Conservation (phyloP, 108 stramenopile species). For the Schizochytrium sp. region DNA sequence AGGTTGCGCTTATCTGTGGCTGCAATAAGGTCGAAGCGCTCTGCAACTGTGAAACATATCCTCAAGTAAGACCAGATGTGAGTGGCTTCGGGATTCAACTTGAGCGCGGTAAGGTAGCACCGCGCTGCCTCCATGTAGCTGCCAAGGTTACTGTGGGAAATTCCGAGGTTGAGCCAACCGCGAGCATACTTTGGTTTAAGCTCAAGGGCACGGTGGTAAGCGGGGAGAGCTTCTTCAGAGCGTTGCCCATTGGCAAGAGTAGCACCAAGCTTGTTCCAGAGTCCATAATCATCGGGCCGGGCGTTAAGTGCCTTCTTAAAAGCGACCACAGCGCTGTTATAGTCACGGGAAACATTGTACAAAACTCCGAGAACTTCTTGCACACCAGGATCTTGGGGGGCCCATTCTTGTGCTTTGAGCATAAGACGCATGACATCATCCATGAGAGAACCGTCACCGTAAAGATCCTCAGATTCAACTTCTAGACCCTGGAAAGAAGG, state of each 20-base stretch:
- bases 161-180: slow-evolving; percentile 96
- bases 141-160: slow-evolving; percentile 88
- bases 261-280: slow-evolving; percentile 94
- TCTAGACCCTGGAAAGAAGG: slow-evolving; percentile 89
- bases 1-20: slow-evolving; percentile 59
- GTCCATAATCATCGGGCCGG: slow-evolving; percentile 84
- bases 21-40: slow-evolving; percentile 75
- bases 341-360: slow-evolving; percentile 90
- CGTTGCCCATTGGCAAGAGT: slow-evolving; percentile 92
- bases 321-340: slow-evolving; percentile 82
- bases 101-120: slow-evolving; percentile 90
- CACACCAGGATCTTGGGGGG: slow-evolving; percentile 82
- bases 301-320: slow-evolving; percentile 82
- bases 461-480: slow-evolving; percentile 77
- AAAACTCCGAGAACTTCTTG: slow-evolving; percentile 90
- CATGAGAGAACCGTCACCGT: slow-evolving; percentile 81
- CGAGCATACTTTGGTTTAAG: slow-evolving; percentile 92
- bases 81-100: slow-evolving; percentile 86
- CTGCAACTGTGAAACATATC: slow-evolving; percentile 87
- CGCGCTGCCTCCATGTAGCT: slow-evolving; percentile 88
- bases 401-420: slow-evolving; percentile 80
- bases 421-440: slow-evolving; percentile 88
- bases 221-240: slow-evolving; percentile 85
- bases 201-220: slow-evolving; percentile 83
- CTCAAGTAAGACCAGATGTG: slow-evolving; percentile 96